phyloP scores from a whole-genome alignment of 2,329 filamentous ascomycete species.

The Phialophora macrospora region DNA sequence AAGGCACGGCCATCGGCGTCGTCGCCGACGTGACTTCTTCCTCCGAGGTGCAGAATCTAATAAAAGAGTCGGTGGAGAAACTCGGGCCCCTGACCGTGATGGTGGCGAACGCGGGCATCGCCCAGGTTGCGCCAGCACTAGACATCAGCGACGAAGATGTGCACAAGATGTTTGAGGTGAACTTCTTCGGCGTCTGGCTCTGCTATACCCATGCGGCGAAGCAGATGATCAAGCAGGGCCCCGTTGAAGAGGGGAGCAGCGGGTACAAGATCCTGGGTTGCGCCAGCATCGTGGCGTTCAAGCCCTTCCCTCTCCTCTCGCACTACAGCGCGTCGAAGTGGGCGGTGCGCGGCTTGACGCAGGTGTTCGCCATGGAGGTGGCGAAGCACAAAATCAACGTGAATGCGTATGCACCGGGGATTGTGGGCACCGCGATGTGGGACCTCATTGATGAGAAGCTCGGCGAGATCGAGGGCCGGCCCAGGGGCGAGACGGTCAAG shows the following conservation, averaged over 20 bases:
- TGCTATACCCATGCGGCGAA: slow-evolving; percentile 67
- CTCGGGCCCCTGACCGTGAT: slow-evolving; percentile 58
- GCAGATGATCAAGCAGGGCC: slow-evolving; percentile 67
- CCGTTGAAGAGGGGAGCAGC: slow-evolving; percentile 44
- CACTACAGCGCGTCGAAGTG: slow-evolving; percentile 70
- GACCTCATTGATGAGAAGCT: slow-evolving; percentile 68
- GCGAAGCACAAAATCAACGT: slow-evolving; percentile 68
- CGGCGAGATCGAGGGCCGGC: slow-evolving; percentile 56
- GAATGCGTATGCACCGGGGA: slow-evolving; percentile 70
- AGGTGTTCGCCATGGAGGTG: slow-evolving; percentile 70
- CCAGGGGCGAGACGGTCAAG: slow-evolving; percentile 61
- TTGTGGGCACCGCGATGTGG: slow-evolving; percentile 72
- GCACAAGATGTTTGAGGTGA: slow-evolving; percentile 65
- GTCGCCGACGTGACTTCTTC: slow-evolving; percentile 66
- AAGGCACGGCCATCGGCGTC: slow-evolving; percentile 54
- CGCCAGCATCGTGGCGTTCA: slow-evolving; percentile 60
- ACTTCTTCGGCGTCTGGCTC: slow-evolving; percentile 67
- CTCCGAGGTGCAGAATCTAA: slow-evolving; percentile 58
- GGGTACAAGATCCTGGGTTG: slow-evolving; percentile 59
- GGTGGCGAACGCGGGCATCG: slow-evolving; percentile 68
- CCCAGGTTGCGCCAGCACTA: slow-evolving; percentile 61
- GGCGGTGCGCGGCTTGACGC: slow-evolving; percentile 69
- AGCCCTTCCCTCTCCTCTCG: slow-evolving; percentile 62
- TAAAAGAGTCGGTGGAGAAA: slow-evolving; percentile 58
- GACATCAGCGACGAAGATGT: slow-evolving; percentile 64